These are phyloP conservation scores for Aspergillus olivimuriae DNA, from an alignment of 495 filamentous ascomycete species.

Conservation along the genomic window DNA sequence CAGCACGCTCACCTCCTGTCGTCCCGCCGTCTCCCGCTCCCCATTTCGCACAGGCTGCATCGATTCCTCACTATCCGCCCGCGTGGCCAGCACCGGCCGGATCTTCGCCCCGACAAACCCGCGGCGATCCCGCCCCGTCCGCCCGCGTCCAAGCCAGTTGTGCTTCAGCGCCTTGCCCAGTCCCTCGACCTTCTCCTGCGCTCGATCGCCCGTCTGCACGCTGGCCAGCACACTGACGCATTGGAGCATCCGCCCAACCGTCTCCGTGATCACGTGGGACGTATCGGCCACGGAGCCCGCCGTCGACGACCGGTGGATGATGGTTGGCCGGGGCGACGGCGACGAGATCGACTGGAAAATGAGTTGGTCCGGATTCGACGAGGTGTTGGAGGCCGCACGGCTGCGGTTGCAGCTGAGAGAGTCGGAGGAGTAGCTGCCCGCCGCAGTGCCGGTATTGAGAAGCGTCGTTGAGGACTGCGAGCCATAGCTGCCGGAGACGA, in stretches of 20 bases:
- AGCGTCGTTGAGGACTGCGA: slow-evolving; percentile 67
- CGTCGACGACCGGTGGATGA: slow-evolving; percentile 30
- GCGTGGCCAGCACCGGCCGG: slow-evolving; percentile 30
- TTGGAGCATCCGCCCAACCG: slow-evolving; percentile 92
- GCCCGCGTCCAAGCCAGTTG: slow-evolving; percentile 89
- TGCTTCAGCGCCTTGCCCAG: slow-evolving; percentile 81
- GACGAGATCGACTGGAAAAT: slow-evolving; percentile 49
- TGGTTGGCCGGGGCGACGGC: slow-evolving; percentile 38
- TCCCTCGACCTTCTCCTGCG: slow-evolving; percentile 74
- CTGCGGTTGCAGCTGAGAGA: slow-evolving; percentile 46
- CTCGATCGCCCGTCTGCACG: slow-evolving; percentile 63
- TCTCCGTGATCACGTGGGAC: slow-evolving; percentile 82
- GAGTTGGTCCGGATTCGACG: slow-evolving; percentile 45
- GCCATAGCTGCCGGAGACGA: slow-evolving; percentile 63
- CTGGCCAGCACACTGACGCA: slow-evolving; percentile 86
- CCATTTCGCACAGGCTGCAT: slow-evolving; percentile 11
- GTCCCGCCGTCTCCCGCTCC: slow-evolving; percentile 14
- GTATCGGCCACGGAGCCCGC: slow-evolving; percentile 53
- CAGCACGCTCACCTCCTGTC: slow-evolving; percentile 30
- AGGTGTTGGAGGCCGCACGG: slow-evolving; percentile 83
- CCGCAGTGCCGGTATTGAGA: slow-evolving; percentile 30
- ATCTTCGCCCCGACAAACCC: slow-evolving; percentile 76
- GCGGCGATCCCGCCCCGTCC: slow-evolving; percentile 81
- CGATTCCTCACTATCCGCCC: slow-evolving; percentile 17
- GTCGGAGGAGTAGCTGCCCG: slow-evolving; percentile 44